A percentile compares a stretch with the other conserved stretches of the same genome.
Evolutionary conservation across 2,329 filamentous ascomycete species (phyloP).

Genomic region (Beauveria asiatica): DNA sequence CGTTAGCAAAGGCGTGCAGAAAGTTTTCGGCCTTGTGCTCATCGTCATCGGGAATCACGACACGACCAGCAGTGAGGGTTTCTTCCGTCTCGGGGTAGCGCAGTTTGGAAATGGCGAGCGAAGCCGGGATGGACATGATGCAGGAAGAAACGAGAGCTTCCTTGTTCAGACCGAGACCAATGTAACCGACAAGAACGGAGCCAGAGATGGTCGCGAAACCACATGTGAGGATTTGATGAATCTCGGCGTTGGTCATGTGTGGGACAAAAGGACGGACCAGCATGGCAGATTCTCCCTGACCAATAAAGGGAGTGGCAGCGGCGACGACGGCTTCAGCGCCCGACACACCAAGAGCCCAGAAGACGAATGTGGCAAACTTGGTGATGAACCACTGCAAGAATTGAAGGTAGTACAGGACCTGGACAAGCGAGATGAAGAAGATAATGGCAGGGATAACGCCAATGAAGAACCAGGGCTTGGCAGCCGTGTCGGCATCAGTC

Average conservation of each 20-base stretch:
- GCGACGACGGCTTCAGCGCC: conserved; percentile 92
- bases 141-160: conserved; percentile 84
- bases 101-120: conserved; percentile 80
- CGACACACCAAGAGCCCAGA: conserved; percentile 79
- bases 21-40: conserved; percentile 70
- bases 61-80: conserved; percentile 71
- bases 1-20: conserved; percentile 77
- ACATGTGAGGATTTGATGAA: conserved; percentile 88
- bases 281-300: conserved; percentile 90
- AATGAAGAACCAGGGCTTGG: conserved; percentile 60
- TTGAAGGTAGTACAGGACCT: conserved; percentile 73
- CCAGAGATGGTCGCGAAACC: conserved; percentile 91
- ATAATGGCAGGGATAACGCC: conserved; percentile 83
- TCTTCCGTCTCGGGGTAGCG: conserved; percentile 84
- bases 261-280: conserved; percentile 80
- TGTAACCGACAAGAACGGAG: conserved; percentile 78
- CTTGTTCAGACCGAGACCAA: conserved; percentile 71
- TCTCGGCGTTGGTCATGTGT: conserved; percentile 76
- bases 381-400: conserved; percentile 82
- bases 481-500: conserved; percentile 32
- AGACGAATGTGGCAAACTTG: conserved; percentile 86
- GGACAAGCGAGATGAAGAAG: conserved; percentile 91
- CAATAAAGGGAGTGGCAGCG: conserved; percentile 86
- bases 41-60: conserved; percentile 72
- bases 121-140: conserved; percentile 92